A percentile compares a stretch with the other conserved stretches of the same genome.
Conservation (phyloP, 305 asterid genomes). For the Solanum aculeatissimum region DNA sequence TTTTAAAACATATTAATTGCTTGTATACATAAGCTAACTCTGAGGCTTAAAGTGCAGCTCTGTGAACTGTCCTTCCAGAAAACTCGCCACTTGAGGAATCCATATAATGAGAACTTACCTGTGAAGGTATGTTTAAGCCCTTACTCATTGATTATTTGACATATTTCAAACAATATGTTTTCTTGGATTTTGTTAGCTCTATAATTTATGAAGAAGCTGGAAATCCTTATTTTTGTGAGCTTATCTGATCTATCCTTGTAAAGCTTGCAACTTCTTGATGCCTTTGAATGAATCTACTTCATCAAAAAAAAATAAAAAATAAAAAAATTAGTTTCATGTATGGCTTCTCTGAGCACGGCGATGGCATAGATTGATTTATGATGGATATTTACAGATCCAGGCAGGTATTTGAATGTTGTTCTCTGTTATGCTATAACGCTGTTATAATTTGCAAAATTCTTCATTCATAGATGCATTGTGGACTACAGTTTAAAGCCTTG, state of each 20-base stretch:
- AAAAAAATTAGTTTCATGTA: not conserved
- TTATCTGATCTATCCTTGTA: not conserved
- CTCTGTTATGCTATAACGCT: not conserved
- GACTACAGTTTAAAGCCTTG: not conserved
- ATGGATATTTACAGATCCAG: not conserved
- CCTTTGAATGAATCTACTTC: not conserved
- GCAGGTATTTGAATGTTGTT: not conserved
- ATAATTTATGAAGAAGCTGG: not conserved
- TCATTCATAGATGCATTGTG: not conserved
- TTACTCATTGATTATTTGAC: not conserved
- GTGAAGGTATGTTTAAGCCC: conserved; percentile 53
- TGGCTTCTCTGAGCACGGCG: not conserved
- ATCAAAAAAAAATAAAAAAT: not conserved
- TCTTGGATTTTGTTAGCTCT: not conserved
- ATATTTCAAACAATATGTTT: not conserved
- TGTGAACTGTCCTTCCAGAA: conserved; percentile 93
- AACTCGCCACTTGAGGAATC: conserved; percentile 77
- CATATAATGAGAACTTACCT: conserved; percentile 85
- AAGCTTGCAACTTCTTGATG: not conserved
- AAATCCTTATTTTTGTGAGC: not conserved
- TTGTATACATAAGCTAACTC: not conserved
- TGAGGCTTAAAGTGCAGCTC: conserved; percentile 46
- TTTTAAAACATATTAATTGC: not conserved
- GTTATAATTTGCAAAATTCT: not conserved
- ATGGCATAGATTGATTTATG: not conserved